Conservation (phyloP, 306 rosid genomes). For the Amphicarpaea edgeworthii region DNA sequence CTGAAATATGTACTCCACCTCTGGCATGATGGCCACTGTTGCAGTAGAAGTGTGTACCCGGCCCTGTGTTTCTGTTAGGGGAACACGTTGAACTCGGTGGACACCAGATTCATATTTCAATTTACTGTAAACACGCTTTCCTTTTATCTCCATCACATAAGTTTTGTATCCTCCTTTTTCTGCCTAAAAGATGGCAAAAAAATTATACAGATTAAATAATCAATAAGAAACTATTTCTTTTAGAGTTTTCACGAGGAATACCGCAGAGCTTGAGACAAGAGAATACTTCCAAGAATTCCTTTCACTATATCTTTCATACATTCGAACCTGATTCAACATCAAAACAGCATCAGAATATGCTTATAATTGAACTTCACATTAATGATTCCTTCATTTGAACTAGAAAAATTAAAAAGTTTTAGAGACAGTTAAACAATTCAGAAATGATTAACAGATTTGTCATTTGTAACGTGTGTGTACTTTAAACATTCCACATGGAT, state of each 20-base stretch:
- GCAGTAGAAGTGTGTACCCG: conserved; percentile 99
- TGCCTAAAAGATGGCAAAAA: conserved; percentile 62
- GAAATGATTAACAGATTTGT: conserved; percentile 28
- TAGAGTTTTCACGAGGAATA: conserved; percentile 42
- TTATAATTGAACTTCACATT: conserved; percentile 37
- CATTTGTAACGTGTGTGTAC: conserved; percentile 17
- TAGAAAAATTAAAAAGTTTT: conserved; percentile 14
- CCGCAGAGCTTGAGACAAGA: conserved; percentile 77
- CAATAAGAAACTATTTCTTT: conserved; percentile 28
- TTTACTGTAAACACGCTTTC: conserved; percentile 91
- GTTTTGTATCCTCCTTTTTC: conserved; percentile 98
- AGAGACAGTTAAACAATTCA: conserved; percentile 32
- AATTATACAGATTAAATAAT: conserved; percentile 39
- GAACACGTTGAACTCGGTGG: conserved; percentile 99
- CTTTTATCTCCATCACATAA: conserved; percentile 94
- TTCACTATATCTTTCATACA: conserved; percentile 94
- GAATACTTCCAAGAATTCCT: conserved; percentile 79
- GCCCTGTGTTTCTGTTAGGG: conserved; percentile 95
- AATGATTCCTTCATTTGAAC: conserved; percentile 40
- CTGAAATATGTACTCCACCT: conserved; percentile 64
- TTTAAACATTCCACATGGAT: conserved; percentile 41
- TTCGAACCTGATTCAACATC: conserved; percentile 75
- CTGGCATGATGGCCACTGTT: conserved; percentile 99
- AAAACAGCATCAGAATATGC: conserved; percentile 41
- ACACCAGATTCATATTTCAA: conserved; percentile 96